A percentile compares a stretch with the other conserved stretches of the same genome.
Conservation (phyloP, 176 grass and related monocot genomes). For the Dactylis glomerata region DNA sequence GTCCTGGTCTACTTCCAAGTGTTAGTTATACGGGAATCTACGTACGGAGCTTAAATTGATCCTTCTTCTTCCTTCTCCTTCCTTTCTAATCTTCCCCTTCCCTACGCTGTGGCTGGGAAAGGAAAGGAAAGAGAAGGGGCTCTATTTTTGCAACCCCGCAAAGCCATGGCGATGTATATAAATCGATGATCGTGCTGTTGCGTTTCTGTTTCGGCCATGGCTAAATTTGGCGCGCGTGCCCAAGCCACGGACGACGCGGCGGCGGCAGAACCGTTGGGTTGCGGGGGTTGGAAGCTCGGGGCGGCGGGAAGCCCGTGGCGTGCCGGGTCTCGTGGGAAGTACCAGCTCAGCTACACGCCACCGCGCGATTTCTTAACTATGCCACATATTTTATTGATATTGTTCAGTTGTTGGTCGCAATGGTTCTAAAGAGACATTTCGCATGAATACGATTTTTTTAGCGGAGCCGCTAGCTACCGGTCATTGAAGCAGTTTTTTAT, state of each 20-base stretch:
- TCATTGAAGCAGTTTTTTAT: too few relatives aligned
- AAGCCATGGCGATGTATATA: constrained; percentile 8
- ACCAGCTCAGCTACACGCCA: too few relatives aligned
- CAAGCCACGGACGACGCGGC: neutral
- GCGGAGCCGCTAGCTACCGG: too few relatives aligned
- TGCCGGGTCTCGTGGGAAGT: neutral
- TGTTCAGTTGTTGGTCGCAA: too few relatives aligned
- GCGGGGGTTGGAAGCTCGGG: neutral
- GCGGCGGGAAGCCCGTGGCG: neutral
- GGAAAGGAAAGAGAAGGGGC: constrained; percentile 55
- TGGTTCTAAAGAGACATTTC: too few relatives aligned
- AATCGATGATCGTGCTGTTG: constrained; percentile 26
- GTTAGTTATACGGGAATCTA: neutral
- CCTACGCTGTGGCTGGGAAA: constrained; percentile 41
- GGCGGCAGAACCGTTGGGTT: neutral
- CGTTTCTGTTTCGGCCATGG: neutral
- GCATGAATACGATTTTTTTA: too few relatives aligned
- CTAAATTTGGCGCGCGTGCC: constrained; percentile 21
- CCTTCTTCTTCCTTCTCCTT: constrained; percentile 19
- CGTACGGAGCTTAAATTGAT: neutral
- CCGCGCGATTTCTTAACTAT: too few relatives aligned
- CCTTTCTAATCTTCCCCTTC: constrained; percentile 36
- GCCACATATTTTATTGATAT: too few relatives aligned
- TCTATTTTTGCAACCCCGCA: constrained; percentile 36
- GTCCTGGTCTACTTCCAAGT: neutral